Percentiles rank a stretch among this genome's conserved stretches.
phyloP scores from a whole-genome alignment of 495 filamentous ascomycete species.

The Aspergillus baeticus region DNA sequence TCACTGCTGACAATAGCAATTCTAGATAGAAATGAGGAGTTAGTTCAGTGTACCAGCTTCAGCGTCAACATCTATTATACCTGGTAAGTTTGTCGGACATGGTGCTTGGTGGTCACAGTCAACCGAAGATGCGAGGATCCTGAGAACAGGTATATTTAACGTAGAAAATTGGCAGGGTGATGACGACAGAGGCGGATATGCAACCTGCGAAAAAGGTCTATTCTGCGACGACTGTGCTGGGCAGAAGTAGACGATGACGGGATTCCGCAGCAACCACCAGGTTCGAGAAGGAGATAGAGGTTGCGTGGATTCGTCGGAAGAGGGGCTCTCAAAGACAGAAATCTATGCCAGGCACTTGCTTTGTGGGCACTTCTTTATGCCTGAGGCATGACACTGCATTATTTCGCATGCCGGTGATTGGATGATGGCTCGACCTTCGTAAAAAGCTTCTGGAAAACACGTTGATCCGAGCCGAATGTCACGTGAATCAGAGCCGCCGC shows the following conservation, averaged over 20 bases:
- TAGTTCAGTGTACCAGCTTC: neutral
- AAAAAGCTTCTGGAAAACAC: constrained; percentile 6
- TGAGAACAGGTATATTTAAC: neutral
- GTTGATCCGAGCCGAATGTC: constrained; percentile 22
- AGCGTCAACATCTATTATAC: constrained; percentile 41
- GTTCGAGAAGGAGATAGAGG: constrained; percentile 10
- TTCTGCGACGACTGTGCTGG: constrained; percentile 18
- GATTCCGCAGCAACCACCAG: constrained; percentile 19
- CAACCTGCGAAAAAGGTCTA: constrained; percentile 11
- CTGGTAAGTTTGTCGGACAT: constrained; percentile 89
- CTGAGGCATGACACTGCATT: constrained; percentile 25
- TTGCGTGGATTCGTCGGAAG: constrained; percentile 18
- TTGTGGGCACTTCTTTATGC: constrained; percentile 24
- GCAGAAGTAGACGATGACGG: constrained; percentile 16
- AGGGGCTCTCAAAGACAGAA: constrained; percentile 28
- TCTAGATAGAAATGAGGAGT: constrained; percentile 47
- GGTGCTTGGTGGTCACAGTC: constrained; percentile 28
- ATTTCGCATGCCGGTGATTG: constrained; percentile 33
- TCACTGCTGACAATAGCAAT: constrained; percentile 96
- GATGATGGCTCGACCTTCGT: neutral
- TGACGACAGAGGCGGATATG: neutral
- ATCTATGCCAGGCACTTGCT: constrained; percentile 24
- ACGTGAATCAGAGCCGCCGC: constrained; percentile 20
- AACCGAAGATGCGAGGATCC: constrained; percentile 18
- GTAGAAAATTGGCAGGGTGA: neutral